phyloP scores from a whole-genome alignment of 176 grass and related monocot genomes.

The Saccharum spontaneum region DNA sequence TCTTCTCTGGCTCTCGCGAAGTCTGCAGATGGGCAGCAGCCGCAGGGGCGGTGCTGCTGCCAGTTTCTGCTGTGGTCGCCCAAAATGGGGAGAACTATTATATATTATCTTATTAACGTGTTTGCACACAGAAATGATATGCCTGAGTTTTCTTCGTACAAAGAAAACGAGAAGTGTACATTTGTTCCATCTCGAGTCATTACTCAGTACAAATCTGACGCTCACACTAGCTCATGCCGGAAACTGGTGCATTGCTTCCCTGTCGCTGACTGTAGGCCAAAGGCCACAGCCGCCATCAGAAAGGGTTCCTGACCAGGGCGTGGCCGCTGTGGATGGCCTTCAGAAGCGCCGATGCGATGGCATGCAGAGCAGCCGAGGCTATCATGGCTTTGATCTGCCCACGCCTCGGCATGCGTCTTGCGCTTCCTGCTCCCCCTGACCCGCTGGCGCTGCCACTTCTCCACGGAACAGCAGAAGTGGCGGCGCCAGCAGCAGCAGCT shows the following conservation, averaged over 20 bases:
- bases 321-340: slow-evolving; percentile 28
- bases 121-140: not conserved
- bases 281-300: not conserved
- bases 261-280: not conserved
- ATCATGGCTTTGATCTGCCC: slow-evolving; percentile 52
- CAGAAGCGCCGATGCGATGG: slow-evolving; percentile 28
- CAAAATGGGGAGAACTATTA: too few relatives aligned
- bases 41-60: too few relatives aligned
- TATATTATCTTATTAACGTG: not conserved
- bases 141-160: not conserved
- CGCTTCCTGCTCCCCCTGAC: not conserved
- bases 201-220: not conserved
- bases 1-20: too few relatives aligned
- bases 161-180: not conserved
- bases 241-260: not conserved
- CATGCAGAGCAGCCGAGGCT: slow-evolving; percentile 21
- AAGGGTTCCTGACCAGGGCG: not conserved
- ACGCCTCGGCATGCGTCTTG: slow-evolving; percentile 27
- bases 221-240: not conserved
- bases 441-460: not conserved
- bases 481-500: not conserved
- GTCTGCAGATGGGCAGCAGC: too few relatives aligned
- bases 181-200: not conserved
- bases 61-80: too few relatives aligned
- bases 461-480: not conserved